Conservation (phyloP, 148 eudicot genomes). For the Persicaria tinctoria region DNA sequence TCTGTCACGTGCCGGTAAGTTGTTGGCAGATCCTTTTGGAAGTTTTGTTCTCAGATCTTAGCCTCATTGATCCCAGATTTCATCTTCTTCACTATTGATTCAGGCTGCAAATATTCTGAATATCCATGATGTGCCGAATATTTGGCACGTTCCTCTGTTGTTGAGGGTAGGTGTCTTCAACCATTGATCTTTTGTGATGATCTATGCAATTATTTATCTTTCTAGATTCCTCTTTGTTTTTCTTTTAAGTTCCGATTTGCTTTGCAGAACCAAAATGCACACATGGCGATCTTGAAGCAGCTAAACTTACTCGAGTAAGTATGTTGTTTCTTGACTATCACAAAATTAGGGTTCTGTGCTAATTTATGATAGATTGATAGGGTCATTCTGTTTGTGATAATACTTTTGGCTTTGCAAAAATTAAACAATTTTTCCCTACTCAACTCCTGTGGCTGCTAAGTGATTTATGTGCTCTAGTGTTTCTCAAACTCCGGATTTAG, state of each 20-base stretch:
- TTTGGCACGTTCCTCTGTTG: slow-evolving; percentile 94
- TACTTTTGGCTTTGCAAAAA: background rate
- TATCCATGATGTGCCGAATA: slow-evolving; percentile 93
- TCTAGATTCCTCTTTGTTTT: background rate
- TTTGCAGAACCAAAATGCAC: slow-evolving; percentile 80
- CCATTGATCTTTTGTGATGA: background rate
- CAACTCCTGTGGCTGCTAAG: slow-evolving; percentile 9
- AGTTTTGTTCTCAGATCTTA: background rate
- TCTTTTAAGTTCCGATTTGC: background rate
- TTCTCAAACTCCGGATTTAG: slow-evolving; percentile 58
- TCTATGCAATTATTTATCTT: background rate
- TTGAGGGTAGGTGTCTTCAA: slow-evolving; percentile 48
- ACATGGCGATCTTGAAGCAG: slow-evolving; percentile 67
- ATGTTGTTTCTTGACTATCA: background rate
- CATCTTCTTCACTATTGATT: background rate
- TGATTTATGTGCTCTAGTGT: slow-evolving; percentile 40
- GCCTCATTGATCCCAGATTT: slow-evolving; percentile 8
- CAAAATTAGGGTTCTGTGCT: background rate
- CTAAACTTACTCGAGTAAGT: slow-evolving; percentile 54
- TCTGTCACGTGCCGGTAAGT: slow-evolving; percentile 95
- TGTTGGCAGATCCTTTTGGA: background rate
- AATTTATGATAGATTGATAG: background rate
- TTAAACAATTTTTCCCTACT: background rate
- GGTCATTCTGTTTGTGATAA: background rate
- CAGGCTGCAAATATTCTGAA: slow-evolving; percentile 85